Evolutionary conservation across 805 yeast genomes (phyloP), one percentile per base, ranked within the genome.

Genomic region (Candida railenensis): DNA sequence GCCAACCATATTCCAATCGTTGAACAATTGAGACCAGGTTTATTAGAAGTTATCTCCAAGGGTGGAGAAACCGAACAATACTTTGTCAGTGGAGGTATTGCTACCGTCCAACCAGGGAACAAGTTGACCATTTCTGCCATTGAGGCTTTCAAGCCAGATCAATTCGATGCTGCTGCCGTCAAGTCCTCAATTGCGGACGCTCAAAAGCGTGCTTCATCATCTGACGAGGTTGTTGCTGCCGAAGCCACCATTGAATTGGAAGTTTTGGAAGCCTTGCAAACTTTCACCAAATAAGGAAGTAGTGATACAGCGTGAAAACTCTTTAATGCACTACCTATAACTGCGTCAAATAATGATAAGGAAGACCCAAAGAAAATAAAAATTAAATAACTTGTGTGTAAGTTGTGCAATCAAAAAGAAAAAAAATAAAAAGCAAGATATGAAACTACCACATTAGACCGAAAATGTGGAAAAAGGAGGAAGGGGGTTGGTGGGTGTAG

Each of bases 1-100:
- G 97, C 98, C 60, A 86, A 89, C 77, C 99, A 94, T 83, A 96
- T 94, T 63, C 98, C 99, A 62, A 82, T 87, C 61, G 89, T 92
- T 54, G 98, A 94, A 77, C 96, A 94, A 80, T 83, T 94, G 68
- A 81, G 84, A 65, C 96, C 99, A 59, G 99, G 99, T 71, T 80
- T 94, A 52, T 86, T 94, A 61, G 97, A 91, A 72, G 83, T 94
- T 65, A 85, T 89, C 56, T 92, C 89, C 71, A 79, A 82, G 63
- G 70, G 86, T 47, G 77, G 80, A 50, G 87, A 87, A 60, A 70
- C 86, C 54, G 75, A 81, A 66, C 89, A 87, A 72, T 92, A 71
- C 78, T 94, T 92, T 61, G 90, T 92, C 56, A 82, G 95, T 52
- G 98, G 98, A 56, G 99, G 99, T 58, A 87, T 92, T 63, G 98